These are phyloP conservation scores for Acacia pycnantha DNA, from an alignment of 331 rosid species.

Conservation along the genomic window DNA sequence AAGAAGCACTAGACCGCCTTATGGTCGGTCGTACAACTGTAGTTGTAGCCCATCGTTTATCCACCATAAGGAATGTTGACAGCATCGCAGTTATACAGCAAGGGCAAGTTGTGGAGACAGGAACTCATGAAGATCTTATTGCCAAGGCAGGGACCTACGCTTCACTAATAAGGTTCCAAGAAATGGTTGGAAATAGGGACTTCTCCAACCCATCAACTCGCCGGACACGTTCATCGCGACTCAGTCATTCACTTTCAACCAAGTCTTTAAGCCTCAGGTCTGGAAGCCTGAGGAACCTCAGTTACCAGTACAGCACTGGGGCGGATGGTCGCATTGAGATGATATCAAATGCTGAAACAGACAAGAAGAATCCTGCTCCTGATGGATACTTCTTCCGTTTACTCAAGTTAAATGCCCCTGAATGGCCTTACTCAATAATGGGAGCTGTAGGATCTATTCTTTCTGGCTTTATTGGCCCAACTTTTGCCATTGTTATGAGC, in stretches of 20 bases:
- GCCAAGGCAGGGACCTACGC: slow-evolving; percentile 85
- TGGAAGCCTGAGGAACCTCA: slow-evolving; percentile 88
- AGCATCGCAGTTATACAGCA: slow-evolving; percentile 94
- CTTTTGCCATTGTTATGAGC: slow-evolving; percentile 98
- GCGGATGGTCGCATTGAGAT: slow-evolving; percentile 97
- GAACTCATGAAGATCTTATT: slow-evolving; percentile 91
- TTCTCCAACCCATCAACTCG: slow-evolving; percentile 89
- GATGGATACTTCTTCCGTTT: slow-evolving; percentile 76
- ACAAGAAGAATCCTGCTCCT: slow-evolving; percentile 85
- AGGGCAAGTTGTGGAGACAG: slow-evolving; percentile 95
- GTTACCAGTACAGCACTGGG: slow-evolving; percentile 91
- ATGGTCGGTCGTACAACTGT: slow-evolving; percentile 96
- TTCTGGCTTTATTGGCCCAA: slow-evolving; percentile 95
- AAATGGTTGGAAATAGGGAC: slow-evolving; percentile 82
- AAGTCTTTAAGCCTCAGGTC: slow-evolving; percentile 92
- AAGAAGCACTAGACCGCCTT: slow-evolving; percentile 94
- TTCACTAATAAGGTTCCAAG: slow-evolving; percentile 89
- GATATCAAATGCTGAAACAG: slow-evolving; percentile 96
- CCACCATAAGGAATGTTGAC: slow-evolving; percentile 93
- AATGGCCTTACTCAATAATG: slow-evolving; percentile 99
- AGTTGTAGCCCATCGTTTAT: slow-evolving; percentile 88
- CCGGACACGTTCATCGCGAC: slow-evolving; percentile 77
- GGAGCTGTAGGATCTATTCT: slow-evolving; percentile 93
- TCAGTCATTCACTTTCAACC: slow-evolving; percentile 89
- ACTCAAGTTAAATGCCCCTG: slow-evolving; percentile 87